Percentiles rank a stretch among this genome's conserved stretches.
Evolutionary conservation across 345 rosid genomes (phyloP).

Genomic region (Barbarea vulgaris): DNA sequence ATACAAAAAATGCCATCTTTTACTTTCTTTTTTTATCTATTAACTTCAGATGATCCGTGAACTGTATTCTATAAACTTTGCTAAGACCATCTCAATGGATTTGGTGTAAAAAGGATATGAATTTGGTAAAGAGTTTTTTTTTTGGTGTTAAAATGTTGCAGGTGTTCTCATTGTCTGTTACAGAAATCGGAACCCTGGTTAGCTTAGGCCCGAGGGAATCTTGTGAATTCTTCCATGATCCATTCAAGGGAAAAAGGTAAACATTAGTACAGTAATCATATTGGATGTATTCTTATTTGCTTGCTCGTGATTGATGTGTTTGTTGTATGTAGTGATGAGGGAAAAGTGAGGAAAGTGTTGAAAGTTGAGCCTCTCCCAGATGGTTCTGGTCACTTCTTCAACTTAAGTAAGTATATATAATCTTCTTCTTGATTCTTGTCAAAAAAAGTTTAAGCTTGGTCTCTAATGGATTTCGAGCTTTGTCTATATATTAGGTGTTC

Average conservation of each 20-base stretch:
- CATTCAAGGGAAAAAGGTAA: constrained; percentile 82
- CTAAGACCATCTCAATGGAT: background rate
- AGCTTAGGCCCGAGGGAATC: constrained; percentile 73
- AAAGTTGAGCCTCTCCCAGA: constrained; percentile 93
- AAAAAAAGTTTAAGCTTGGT: background rate
- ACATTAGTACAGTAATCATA: background rate
- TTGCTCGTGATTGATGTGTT: background rate
- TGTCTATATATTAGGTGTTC: constrained; percentile 70
- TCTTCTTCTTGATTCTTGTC: constrained; percentile 36
- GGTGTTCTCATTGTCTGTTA: constrained; percentile 89
- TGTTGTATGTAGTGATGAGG: constrained; percentile 71
- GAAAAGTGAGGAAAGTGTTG: constrained; percentile 90
- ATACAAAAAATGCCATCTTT: too few species aligned
- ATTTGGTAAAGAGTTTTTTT: background rate
- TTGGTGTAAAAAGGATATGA: background rate
- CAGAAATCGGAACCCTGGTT: constrained; percentile 73
- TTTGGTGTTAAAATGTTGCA: constrained; percentile 33
- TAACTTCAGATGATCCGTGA: background rate
- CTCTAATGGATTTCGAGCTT: constrained; percentile 19
- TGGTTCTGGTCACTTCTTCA: constrained; percentile 95
- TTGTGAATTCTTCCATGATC: constrained; percentile 92
- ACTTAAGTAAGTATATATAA: constrained; percentile 59
- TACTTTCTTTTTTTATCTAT: background rate
- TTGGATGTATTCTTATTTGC: constrained; percentile 6
- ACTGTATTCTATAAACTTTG: background rate